Evolutionary conservation across 495 filamentous ascomycete genomes (phyloP), one percentile per base, ranked within the genome.

Genomic region (Aspergillus carlsbadensis): DNA sequence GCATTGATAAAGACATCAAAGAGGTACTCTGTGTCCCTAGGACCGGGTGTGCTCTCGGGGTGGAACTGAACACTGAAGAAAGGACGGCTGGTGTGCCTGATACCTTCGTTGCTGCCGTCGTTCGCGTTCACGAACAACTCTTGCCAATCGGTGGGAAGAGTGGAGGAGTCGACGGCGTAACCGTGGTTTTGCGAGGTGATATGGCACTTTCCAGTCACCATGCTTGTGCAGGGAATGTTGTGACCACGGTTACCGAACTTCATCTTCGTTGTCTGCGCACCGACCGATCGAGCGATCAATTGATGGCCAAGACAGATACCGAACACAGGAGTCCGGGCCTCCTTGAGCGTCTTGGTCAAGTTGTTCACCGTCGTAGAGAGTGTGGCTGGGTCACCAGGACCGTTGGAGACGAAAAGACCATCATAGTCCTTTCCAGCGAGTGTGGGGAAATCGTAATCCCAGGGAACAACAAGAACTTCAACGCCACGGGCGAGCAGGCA

Each of bases 41-140:
- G 94, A 18, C 94, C 94, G 10, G 94, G 94, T 11, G 91, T 92
- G 76, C 91, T 95, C 72, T 98, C 94, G 0, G 94, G 94, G 65
- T 98, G 94, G 78, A 98, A 98, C 71, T 98, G 94, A 18, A 98
- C 94, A 76, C 91, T 96, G 81, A 98, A 98, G 78, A 89, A 95
- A 15, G 94, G 94, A 48, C 84, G 87, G 70, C 77, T 81, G 41
- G 81, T 76, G 68, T 98, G 92, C 66, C 91, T 86, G 60, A 98
- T 96, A 74, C 94, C 94, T 73, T 98, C 94, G 70, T 98, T 98
- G 69, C 91, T 96, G 60, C 89, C 89, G 67, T 98, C 94, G 67
- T 98, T 98, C 68, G 94, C 94, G 65, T 98, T 98, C 54, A 97
- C 87, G 61, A 98, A 98, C 1, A 98, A 80, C 68, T 97, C 94